Evolutionary conservation across 2,329 filamentous ascomycete species (phyloP).

Genomic region (Gremmenia infestans): DNA sequence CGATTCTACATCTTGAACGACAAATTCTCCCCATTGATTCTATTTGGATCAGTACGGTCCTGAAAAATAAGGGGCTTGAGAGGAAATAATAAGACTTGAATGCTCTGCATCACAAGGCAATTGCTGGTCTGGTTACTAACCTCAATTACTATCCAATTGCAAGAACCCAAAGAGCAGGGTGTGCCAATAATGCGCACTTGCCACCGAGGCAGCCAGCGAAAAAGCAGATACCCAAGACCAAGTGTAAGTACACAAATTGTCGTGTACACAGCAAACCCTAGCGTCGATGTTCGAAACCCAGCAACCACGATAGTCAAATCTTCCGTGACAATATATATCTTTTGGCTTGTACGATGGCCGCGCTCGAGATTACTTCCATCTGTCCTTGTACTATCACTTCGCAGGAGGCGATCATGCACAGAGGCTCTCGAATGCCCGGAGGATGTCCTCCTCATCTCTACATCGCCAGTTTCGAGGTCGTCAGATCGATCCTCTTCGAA

Average conservation of each 20-base stretch:
- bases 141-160: constrained; percentile 90
- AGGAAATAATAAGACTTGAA: not conserved
- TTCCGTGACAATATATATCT: constrained; percentile 88
- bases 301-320: constrained; percentile 92
- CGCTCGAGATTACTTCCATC: constrained; percentile 56
- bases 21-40: constrained; percentile 95
- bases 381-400: constrained; percentile 66
- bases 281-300: constrained; percentile 73
- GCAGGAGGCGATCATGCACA: constrained; percentile 60
- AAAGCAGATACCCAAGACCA: constrained; percentile 76
- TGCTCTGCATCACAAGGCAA: not conserved
- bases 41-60: constrained; percentile 35
- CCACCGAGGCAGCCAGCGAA: constrained; percentile 89
- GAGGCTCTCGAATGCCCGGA: constrained; percentile 55
- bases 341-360: constrained; percentile 70
- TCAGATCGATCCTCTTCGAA: constrained; percentile 27
- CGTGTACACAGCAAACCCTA: constrained; percentile 66
- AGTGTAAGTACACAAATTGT: constrained; percentile 65
- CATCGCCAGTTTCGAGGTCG: constrained; percentile 32
- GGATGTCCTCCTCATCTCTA: constrained; percentile 55
- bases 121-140: constrained; percentile 36
- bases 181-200: constrained; percentile 71
- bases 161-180: constrained; percentile 63
- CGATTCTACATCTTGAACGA: constrained; percentile 62
- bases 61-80: not conserved